A percentile compares a stretch with the other conserved stretches of the same genome.
These are phyloP conservation scores for Cicer pinnatifidum DNA, from an alignment of 306 rosid species.

Conservation along the genomic window DNA sequence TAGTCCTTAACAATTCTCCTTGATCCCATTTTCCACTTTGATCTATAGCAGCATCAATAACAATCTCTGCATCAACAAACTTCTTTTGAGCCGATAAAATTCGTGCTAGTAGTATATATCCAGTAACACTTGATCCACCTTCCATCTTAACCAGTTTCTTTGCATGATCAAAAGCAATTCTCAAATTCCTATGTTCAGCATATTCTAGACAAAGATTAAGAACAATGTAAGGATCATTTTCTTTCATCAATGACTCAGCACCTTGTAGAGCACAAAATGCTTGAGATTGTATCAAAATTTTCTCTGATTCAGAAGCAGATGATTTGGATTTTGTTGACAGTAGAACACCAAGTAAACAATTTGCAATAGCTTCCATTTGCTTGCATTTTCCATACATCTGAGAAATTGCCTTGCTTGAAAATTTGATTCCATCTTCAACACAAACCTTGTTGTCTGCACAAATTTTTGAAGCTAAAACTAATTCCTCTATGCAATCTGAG, in stretches of 20 bases:
- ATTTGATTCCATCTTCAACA: slow-evolving; percentile 69
- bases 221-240: slow-evolving; percentile 66
- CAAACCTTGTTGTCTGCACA: slow-evolving; percentile 65
- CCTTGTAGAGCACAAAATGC: slow-evolving; percentile 66
- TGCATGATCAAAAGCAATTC: slow-evolving; percentile 68
- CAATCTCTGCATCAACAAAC: slow-evolving; percentile 74
- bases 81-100: slow-evolving; percentile 82
- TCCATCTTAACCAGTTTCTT: slow-evolving; percentile 68
- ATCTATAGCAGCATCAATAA: slow-evolving; percentile 81
- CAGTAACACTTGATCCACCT: slow-evolving; percentile 67
- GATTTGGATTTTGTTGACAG: slow-evolving; percentile 66
- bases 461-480: slow-evolving; percentile 79
- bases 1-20: slow-evolving; percentile 78
- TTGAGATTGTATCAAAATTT: slow-evolving; percentile 60
- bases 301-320: slow-evolving; percentile 70
- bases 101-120: slow-evolving; percentile 69
- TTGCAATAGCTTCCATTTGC: slow-evolving; percentile 60
- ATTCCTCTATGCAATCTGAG: slow-evolving; percentile 54
- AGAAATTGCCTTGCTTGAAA: slow-evolving; percentile 60
- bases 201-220: slow-evolving; percentile 83
- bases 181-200: slow-evolving; percentile 85
- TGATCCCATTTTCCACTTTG: slow-evolving; percentile 92
- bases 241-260: slow-evolving; percentile 63
- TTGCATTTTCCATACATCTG: slow-evolving; percentile 61
- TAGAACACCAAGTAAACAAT: slow-evolving; percentile 75